Evolutionary conservation across 208 protist species (phyloP), one percentile per base, ranked within the genome.

Genomic region (Balamuthia mandrillaris): DNA sequence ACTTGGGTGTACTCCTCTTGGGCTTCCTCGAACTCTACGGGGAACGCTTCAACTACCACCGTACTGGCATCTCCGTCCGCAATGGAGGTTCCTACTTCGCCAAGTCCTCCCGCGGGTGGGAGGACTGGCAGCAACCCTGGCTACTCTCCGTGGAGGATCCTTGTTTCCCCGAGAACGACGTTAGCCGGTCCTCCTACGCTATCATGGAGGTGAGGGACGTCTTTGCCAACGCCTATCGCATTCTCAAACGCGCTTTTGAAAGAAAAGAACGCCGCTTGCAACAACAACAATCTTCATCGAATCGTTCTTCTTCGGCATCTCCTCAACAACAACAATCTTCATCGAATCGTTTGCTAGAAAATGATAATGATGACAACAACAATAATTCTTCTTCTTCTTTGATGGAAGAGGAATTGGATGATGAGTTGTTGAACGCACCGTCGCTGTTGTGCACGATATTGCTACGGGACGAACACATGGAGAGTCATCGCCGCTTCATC

Each of bases 1-100:
- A 84, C 70, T 24, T 84, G 14, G 77, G 77, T 51, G 31, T 66
- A 16, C 31, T 84, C 14, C 27, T 84, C 16, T 21, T 84, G 16
- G 77, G 75, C 16, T 84, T 84, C 61, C 58, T 84, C 70, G 24
- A 84, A 21, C 77, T 84, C 70, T 84, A 84, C n/a, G 77, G 77
- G 18, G 18, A 51, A 14, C 16, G n/a, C 14, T 85, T 85, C 81
- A 85, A 85, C 29, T 85, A 86, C 81, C 16, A 56, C 66, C 27
- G 24, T 39, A 60, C 33, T 14, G 72, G 72, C 72, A 79, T 86
- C 9, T 85, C 72, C 18, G n/a, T 87, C 12, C 49, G 84, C 14
- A 31, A 84, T 33, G 58, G 61, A 16, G 82, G 82, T 21, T 66
- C 12, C 21, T 86, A 61, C 45, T 86, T 85, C 82, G 45, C 27